Conservation (phyloP, 768 basidiomycete genomes). For the Suillus luteus region DNA sequence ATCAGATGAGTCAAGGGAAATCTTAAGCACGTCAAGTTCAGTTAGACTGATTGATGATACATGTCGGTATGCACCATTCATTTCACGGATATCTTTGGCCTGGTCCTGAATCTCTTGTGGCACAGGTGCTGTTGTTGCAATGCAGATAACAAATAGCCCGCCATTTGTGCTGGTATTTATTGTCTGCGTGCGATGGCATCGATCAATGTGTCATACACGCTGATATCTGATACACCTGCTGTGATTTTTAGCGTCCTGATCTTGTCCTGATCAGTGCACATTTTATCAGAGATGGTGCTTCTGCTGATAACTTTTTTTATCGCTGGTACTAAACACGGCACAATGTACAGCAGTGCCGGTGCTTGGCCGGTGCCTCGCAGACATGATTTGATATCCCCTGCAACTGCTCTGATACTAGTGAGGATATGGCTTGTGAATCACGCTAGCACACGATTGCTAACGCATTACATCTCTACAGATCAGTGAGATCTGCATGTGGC, state of each 20-base stretch:
- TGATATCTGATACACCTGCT: too few relatives aligned
- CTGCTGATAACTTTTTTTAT: too few relatives aligned
- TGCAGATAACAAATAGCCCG: background rate
- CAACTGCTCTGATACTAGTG: background rate
- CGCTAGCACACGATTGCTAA: background rate
- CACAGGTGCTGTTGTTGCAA: background rate
- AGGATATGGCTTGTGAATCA: background rate
- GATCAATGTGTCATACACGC: background rate
- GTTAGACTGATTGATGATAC: background rate
- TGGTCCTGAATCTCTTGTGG: background rate
- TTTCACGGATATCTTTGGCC: background rate
- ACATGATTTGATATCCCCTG: background rate
- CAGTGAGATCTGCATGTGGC: background rate
- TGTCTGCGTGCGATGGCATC: background rate
- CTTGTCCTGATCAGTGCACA: too few relatives aligned
- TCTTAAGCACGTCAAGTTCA: background rate
- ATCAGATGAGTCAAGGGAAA: background rate
- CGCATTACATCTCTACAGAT: background rate
- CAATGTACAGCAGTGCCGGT: background rate
- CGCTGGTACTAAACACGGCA: too few relatives aligned
- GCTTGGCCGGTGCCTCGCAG: background rate
- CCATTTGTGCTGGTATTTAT: background rate
- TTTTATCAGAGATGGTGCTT: background rate
- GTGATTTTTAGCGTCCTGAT: too few relatives aligned
- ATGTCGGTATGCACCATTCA: background rate